Percentiles rank a stretch among this genome's conserved stretches.
phyloP scores from a whole-genome alignment of 192 early-diverging fungal genomes.

The Borealophlyctis nickersoniae region DNA sequence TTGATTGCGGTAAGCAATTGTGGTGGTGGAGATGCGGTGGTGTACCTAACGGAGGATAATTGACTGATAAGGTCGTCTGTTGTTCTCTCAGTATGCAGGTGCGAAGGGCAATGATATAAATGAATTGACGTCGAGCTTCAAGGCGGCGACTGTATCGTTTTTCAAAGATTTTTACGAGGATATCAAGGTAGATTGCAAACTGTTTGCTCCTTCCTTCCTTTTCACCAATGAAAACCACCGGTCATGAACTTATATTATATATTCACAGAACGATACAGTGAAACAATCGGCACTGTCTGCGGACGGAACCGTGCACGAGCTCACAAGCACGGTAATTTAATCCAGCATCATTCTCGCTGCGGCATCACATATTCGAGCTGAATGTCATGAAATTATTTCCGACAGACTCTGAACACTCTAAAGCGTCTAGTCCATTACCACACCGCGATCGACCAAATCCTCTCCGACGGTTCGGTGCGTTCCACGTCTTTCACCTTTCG shows the following conservation, averaged over 20 bases:
- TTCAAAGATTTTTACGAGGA: conserved; percentile 71
- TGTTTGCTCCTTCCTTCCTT: background rate
- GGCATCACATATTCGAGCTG: background rate
- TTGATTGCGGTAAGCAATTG: conserved; percentile 41
- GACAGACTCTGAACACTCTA: conserved; percentile 45
- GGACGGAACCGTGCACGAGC: conserved; percentile 83
- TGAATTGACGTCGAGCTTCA: conserved; percentile 49
- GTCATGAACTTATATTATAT: background rate
- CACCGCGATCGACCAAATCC: conserved; percentile 33
- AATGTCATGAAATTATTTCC: background rate
- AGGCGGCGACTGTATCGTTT: conserved; percentile 48
- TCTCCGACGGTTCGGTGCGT: conserved; percentile 27
- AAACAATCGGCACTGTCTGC: conserved; percentile 48
- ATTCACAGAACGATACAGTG: conserved; percentile 21
- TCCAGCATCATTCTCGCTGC: background rate
- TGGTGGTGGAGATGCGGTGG: too few relatives aligned
- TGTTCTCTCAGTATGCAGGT: conserved; percentile 34
- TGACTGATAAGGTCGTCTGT: too few relatives aligned
- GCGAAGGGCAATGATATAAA: conserved; percentile 42
- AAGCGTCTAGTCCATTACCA: conserved; percentile 43
- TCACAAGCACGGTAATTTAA: conserved; percentile 66
- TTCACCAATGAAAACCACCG: too few relatives aligned
- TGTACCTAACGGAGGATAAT: too few relatives aligned
- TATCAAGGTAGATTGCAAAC: conserved; percentile 49
- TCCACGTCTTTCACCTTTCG: background rate